These are phyloP conservation scores for Penicillium sp. DNA, from an alignment of 2,329 filamentous ascomycete species.

Conservation along the genomic window DNA sequence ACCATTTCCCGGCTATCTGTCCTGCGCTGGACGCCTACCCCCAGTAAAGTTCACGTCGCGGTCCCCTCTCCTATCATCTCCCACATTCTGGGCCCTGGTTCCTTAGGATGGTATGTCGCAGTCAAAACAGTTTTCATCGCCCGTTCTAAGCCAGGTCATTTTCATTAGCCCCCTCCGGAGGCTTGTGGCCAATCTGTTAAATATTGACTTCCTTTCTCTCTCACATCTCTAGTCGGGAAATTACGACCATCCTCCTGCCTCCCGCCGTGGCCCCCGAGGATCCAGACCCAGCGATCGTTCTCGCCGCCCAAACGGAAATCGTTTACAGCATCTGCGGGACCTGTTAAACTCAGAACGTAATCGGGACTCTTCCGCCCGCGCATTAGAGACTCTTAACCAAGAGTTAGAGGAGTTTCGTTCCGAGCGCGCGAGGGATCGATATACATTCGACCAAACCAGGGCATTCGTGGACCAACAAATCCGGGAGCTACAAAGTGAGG, in stretches of 20 bases:
- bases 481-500: conserved; percentile 27
- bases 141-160: background rate
- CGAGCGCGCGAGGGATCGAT: conserved; percentile 31
- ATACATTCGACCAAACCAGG: conserved; percentile 33
- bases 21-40: conserved; percentile 8
- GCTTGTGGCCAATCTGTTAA: conserved; percentile 10
- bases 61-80: conserved; percentile 14
- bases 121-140: background rate
- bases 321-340: conserved; percentile 45
- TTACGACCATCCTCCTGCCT: conserved; percentile 49
- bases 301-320: conserved; percentile 29
- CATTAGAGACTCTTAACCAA: conserved; percentile 45
- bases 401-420: conserved; percentile 42
- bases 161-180: background rate
- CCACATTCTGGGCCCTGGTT: background rate
- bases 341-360: conserved; percentile 44
- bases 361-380: conserved; percentile 35
- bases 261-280: conserved; percentile 35
- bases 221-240: conserved; percentile 44
- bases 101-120: conserved; percentile 27
- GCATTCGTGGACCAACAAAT: conserved; percentile 33
- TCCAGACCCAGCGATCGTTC: conserved; percentile 30
- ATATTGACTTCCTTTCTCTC: conserved; percentile 26
- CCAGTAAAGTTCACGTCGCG: conserved; percentile 19
- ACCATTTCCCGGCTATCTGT: background rate